A percentile compares a stretch with the other conserved stretches of the same genome.
phyloP scores from a whole-genome alignment of 768 basidiomycete species.

The Boletus rubropictus region DNA sequence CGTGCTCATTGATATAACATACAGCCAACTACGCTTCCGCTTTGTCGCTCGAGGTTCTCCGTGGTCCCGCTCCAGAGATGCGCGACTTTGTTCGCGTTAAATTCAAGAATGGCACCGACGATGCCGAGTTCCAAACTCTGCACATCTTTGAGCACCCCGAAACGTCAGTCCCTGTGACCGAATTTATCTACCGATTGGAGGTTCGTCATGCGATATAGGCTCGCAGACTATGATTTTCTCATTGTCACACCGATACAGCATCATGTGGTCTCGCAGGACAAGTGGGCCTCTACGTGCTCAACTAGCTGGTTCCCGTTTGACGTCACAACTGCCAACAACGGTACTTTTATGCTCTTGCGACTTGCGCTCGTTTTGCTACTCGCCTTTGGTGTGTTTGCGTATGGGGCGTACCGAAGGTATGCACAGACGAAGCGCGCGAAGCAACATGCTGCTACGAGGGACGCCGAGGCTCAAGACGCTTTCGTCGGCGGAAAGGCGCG shows the following conservation, averaged over 20 bases:
- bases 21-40: conserved; percentile 70
- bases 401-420: conserved; percentile 12
- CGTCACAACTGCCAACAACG: neutral
- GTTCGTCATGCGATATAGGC: conserved; percentile 32
- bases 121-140: conserved; percentile 51
- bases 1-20: neutral
- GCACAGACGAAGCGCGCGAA: conserved; percentile 8
- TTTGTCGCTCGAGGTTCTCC: conserved; percentile 68
- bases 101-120: conserved; percentile 71
- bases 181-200: conserved; percentile 77
- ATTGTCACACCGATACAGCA: conserved; percentile 21
- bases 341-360: neutral
- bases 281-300: conserved; percentile 38
- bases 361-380: conserved; percentile 6
- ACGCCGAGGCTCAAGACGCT: conserved; percentile 8
- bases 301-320: conserved; percentile 24
- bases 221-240: neutral
- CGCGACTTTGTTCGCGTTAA: conserved; percentile 78
- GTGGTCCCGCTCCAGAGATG: conserved; percentile 65
- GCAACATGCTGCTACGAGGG: neutral
- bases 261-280: conserved; percentile 33
- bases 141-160: conserved; percentile 67
- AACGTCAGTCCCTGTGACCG: conserved; percentile 66
- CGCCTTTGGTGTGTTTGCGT: conserved; percentile 10
- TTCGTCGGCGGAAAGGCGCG: conserved; percentile 24